Evolutionary conservation across 305 asterid genomes (phyloP), one percentile per base, ranked within the genome.

Genomic region (Fraxinus velutina): DNA sequence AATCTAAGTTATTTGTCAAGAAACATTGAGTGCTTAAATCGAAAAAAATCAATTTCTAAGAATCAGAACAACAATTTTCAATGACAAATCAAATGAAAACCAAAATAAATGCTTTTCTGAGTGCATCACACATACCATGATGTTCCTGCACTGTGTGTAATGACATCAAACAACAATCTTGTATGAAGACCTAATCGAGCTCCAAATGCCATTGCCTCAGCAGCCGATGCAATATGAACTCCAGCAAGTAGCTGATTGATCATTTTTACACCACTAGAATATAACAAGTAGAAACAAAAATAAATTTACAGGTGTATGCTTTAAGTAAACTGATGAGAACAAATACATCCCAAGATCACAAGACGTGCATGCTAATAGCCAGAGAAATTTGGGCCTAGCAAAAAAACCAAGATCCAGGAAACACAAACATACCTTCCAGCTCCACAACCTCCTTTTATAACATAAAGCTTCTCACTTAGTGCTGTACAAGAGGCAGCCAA

Each of bases 171-270:
- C 91, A 96, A 73, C 80, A 91, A 82, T 86, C 93, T 89, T 12
- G 98, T 92, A 81, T 90, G 88, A 73, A 96, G 96, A 81, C 97
- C 97, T 89, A 94, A 66, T 84, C 94, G 94, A 83, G 99, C 98
- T 76, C 94, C 96, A 78, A 91, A 92, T 80, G 98, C 97, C 90
- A 96, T 88, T 55, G 98, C 99, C 90, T 96, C 99, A 17, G 99
- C 99, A 68, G 98, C 92, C 83, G 99, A 90, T 85, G 98, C 97
- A 79, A 95, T 95, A 86, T 95, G 99, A 85, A 95, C 98, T 86
- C 99, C 99, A 86, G 99, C 99, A 85, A 95, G 99, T 84, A 95
- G 91, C 85, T 95, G 99, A 87, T 95, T 95, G 88, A 95, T 89
- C 99, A 95, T 95, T 91, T 95, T 95, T 68, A 95, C 95, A 78